Percentiles rank a stretch among this genome's conserved stretches.
Evolutionary conservation across 2,329 filamentous ascomycete genomes (phyloP).

Genomic region (Neofusicoccum ribis): DNA sequence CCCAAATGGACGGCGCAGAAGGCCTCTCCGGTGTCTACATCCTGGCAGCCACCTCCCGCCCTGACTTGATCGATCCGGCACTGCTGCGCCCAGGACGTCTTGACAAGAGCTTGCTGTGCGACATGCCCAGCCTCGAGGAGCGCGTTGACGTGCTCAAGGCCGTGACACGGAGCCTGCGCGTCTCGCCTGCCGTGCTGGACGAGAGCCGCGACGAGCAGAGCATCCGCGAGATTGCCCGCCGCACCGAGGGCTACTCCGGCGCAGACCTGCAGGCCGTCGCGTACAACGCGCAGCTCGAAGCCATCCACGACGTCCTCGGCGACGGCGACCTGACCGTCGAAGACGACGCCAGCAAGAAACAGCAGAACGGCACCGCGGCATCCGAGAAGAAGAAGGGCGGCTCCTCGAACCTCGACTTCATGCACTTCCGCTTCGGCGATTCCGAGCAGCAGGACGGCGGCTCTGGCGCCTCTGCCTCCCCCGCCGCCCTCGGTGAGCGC

Average conservation of each 20-base stretch:
- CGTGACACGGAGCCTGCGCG: slow-evolving; percentile 76
- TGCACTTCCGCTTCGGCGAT: slow-evolving; percentile 78
- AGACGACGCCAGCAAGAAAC: slow-evolving; percentile 21
- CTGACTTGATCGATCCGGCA: slow-evolving; percentile 93
- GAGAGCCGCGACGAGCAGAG: slow-evolving; percentile 33
- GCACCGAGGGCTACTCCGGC: slow-evolving; percentile 88
- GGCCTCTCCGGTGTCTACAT: slow-evolving; percentile 94
- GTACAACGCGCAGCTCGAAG: slow-evolving; percentile 95
- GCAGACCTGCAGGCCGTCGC: slow-evolving; percentile 93
- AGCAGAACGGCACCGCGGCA: slow-evolving; percentile 17
- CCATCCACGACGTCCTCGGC: slow-evolving; percentile 88
- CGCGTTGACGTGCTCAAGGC: slow-evolving; percentile 85
- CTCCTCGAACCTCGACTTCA: slow-evolving; percentile 33
- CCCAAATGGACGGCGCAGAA: slow-evolving; percentile 98
- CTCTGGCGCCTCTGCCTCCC: slow-evolving; percentile 33
- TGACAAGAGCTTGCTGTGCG: slow-evolving; percentile 90
- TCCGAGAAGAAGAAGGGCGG: slow-evolving; percentile 26
- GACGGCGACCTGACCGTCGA: slow-evolving; percentile 39
- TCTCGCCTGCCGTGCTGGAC: slow-evolving; percentile 65
- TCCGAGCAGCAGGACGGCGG: slow-evolving; percentile 26
- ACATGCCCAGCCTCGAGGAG: slow-evolving; percentile 78
- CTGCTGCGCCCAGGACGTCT: slow-evolving; percentile 86
- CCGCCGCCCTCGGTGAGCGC: slow-evolving; percentile 68
- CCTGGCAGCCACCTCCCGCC: slow-evolving; percentile 86
- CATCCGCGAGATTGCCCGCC: slow-evolving; percentile 71